Base-by-base conservation (phyloP, 1,139 yeast species). In the Arxiozyma telluris region DNA sequence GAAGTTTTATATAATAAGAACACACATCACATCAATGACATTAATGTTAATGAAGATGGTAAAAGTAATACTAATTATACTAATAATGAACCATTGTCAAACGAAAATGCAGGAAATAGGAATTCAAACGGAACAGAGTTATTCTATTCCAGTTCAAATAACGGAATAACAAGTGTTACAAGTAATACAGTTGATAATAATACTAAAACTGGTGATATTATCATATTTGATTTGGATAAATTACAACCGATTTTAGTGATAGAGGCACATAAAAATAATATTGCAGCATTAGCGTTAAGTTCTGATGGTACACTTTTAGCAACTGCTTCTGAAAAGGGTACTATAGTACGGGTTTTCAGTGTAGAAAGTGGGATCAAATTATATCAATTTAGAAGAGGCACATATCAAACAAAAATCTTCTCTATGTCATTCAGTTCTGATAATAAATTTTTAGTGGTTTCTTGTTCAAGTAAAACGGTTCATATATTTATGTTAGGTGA, bases 241-340 rank as follows among this genome's bases (percentile, higher is more conserved):
- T 69, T 91, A 55, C 95, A 89, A 63, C 98, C 98, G 0, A 73
- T 87, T 22, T 84, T 89, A 57, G 96, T 91, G 1, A 84, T 93
- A 44, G 96, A 89, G 64, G 98, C 98, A 0, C 98, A 93, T 68
- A 88, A 89, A 64, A 83, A 95, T 1, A 81, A 87, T 17, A 74
- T 93, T 53, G 91, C 97, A 0, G 86, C 91, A 0, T 73, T 91
- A 58, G 76, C 90, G 0, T 73, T 93, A 53, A 88, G 93, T 59
- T 75, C 76, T 48, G 96, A 90, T 65, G 98, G 98, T 0, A 76
- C 84, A 0, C 69, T 89, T 50, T 73, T 93, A 50, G 97, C 98
- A 1, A 90, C 98, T 0, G 96, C 98, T 0, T 87, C 96, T 20
- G 96, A 89, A 60, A 90, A 90, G 66, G 98, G 98, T 4, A 93